phyloP scores from a whole-genome alignment of 768 basidiomycete genomes.

The Lactarius evosmus region DNA sequence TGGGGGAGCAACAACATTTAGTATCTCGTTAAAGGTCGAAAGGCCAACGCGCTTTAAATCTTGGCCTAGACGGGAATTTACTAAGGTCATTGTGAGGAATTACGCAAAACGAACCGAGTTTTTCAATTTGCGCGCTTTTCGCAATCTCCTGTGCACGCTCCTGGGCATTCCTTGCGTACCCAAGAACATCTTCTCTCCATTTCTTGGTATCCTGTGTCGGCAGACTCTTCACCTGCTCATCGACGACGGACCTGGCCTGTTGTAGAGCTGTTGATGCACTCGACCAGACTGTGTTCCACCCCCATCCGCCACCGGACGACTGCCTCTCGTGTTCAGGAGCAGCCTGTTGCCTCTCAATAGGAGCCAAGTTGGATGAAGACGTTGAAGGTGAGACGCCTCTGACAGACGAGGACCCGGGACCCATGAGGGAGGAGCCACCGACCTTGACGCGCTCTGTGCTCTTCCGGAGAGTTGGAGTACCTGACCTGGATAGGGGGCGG shows the following conservation, averaged over 20 bases:
- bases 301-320: conserved; percentile 50
- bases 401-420: conserved; percentile 34
- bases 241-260: conserved; percentile 83
- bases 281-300: conserved; percentile 89
- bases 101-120: conserved; percentile 57
- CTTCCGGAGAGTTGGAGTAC: conserved; percentile 70
- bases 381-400: conserved; percentile 40
- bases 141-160: conserved; percentile 57
- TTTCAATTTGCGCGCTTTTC: conserved; percentile 83
- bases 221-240: conserved; percentile 88
- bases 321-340: conserved; percentile 16
- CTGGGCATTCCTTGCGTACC: conserved; percentile 71
- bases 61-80: conserved; percentile 54
- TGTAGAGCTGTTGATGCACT: conserved; percentile 83
- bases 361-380: conserved; percentile 24
- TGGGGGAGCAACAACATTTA: conserved; percentile 96
- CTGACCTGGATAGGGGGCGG: conserved; percentile 58
- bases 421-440: conserved; percentile 43
- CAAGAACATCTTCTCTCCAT: conserved; percentile 81
- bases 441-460: conserved; percentile 73
- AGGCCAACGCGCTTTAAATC: conserved; percentile 87
- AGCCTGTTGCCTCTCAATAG: conserved; percentile 26
- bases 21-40: conserved; percentile 84
- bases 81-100: conserved; percentile 4
- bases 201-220: conserved; percentile 84